These are phyloP conservation scores for Colletotrichum nymphaeae DNA, from an alignment of 2,329 filamentous ascomycete genomes.

Conservation along the genomic window DNA sequence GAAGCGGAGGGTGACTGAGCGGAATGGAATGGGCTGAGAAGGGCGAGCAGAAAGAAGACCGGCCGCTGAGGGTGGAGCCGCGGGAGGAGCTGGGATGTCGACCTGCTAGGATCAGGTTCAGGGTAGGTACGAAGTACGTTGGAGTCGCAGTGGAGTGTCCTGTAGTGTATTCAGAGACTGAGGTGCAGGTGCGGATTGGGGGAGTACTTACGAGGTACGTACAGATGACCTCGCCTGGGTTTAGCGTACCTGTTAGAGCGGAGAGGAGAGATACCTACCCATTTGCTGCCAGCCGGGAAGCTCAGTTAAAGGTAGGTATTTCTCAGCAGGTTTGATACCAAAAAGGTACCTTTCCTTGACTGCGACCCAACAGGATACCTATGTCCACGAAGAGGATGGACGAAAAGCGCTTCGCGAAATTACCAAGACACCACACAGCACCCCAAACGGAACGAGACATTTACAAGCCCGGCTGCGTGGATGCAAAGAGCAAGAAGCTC, in stretches of 20 bases:
- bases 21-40: slow-evolving; percentile 31
- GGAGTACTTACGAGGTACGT: slow-evolving; percentile 24
- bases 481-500: background rate
- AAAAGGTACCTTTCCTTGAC: slow-evolving; percentile 4
- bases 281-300: too few relatives aligned
- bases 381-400: slow-evolving; percentile 12
- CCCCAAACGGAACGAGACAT: slow-evolving; percentile 2
- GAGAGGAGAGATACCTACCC: background rate
- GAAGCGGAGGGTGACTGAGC: slow-evolving; percentile 24
- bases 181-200: background rate
- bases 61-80: slow-evolving; percentile 26
- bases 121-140: slow-evolving; percentile 17
- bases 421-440: slow-evolving; percentile 20
- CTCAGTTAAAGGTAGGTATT: background rate
- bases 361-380: background rate
- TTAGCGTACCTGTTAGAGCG: background rate
- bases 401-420: slow-evolving; percentile 24
- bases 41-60: slow-evolving; percentile 33
- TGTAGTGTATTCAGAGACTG: background rate
- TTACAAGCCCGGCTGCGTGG: background rate
- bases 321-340: background rate
- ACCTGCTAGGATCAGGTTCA: slow-evolving; percentile 21
- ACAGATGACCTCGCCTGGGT: slow-evolving; percentile 2
- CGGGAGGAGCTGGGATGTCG: slow-evolving; percentile 35
- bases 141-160: slow-evolving; percentile 18